Evolutionary conservation across 257 asterid species (phyloP), one percentile per base, ranked within the genome.

Genomic region (Plantago ovata): DNA sequence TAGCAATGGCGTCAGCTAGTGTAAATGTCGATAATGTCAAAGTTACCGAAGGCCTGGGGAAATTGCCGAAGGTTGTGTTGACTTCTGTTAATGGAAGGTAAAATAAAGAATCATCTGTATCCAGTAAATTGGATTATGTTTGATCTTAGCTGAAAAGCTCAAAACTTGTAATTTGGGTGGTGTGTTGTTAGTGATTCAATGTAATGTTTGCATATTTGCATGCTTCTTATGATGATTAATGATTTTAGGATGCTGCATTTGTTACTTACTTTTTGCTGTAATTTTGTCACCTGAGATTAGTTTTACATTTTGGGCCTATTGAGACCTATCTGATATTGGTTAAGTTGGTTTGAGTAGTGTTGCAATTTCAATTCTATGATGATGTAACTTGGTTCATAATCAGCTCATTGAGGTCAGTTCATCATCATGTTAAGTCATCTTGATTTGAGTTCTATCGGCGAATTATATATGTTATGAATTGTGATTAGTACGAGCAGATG

Each of bases 31-130:
- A 75, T 56, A 82, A 54, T 66, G 87, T 93, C 45, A 76, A 82
- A 69, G 67, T 86, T 56, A 63, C 83, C 9, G 71, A 82, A 77
- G 95, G 98, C 16, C 69, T 80, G 70, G 98, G 97, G 15, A 82
- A 83, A 78, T 76, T 93, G 64, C 91, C 86, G 15, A 88, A 82
- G 76, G 82, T 89, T 53, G 64, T 69, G 61, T 78, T 93, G 89
- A 84, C 87, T 76, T 82, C 95, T 70, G 73, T 71, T 56, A 80
- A 74, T 48, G 98, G 98, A 74, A 89, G 98, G 98, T 88, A 61
- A 36, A 15, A 60, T 57, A 56, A 28, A 21, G 23, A 36, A 10
- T 58, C 36, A 36, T 21, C 32, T 43, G 36, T 28, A 28, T 3
- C 7, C 36, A 28, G 36, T 28, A 4, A 28, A 3, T 28, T 28